These are phyloP conservation scores for Melocanna baccifera DNA, from an alignment of 176 grass and related monocot species.

Conservation along the genomic window DNA sequence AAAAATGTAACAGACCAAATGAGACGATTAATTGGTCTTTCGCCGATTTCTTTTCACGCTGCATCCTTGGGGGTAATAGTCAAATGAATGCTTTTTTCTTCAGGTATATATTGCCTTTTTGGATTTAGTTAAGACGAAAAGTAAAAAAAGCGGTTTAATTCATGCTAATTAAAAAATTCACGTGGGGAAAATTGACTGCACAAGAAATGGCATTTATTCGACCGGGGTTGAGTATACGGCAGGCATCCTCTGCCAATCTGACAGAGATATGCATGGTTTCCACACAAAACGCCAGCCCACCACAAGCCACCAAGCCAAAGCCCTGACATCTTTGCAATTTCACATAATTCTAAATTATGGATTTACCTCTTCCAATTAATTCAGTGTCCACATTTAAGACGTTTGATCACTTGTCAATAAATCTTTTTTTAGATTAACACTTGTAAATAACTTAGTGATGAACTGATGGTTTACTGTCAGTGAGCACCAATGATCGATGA, in stretches of 20 bases:
- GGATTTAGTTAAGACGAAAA: neutral
- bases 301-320: neutral
- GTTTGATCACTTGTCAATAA: neutral
- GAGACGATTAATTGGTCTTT: neutral
- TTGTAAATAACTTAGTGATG: neutral
- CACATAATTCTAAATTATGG: neutral
- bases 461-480: neutral
- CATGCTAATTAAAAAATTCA: neutral
- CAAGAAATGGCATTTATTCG: neutral
- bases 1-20: too few relatives aligned
- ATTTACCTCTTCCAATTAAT: neutral
- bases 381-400: neutral
- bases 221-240: constrained; percentile 8
- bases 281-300: neutral
- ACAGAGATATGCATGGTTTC: neutral
- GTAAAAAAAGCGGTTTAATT: neutral
- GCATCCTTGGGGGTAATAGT: neutral
- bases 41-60: neutral
- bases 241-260: constrained; percentile 12
- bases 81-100: neutral
- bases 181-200: neutral
- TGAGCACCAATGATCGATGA: neutral
- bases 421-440: neutral
- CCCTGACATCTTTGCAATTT: neutral
- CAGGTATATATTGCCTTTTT: neutral